Conservation (phyloP, 2,329 filamentous ascomycete species). For the Penicillium brevicompactum region DNA sequence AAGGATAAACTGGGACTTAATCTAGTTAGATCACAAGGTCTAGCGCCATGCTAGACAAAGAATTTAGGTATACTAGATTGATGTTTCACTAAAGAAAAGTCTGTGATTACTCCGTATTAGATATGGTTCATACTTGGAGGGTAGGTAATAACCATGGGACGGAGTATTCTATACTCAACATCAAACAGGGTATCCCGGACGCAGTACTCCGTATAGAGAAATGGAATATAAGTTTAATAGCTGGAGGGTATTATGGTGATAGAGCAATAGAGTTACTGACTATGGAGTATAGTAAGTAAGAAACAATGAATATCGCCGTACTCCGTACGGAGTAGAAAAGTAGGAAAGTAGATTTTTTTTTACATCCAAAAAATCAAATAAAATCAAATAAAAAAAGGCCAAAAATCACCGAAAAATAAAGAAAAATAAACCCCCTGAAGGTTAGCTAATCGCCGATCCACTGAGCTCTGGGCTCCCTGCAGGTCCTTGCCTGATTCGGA, state of each 20-base stretch:
- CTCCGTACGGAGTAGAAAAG: no score
- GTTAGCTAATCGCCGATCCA: slow-evolving; percentile 23
- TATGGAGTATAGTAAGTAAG: no score
- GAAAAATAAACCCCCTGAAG: slow-evolving; percentile 17
- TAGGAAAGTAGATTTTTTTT: no score
- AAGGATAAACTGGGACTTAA: neutral
- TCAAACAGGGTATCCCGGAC: neutral
- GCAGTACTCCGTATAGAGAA: no score
- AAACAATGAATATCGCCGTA: neutral
- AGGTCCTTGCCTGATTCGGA: slow-evolving; percentile 26
- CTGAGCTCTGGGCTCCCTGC: slow-evolving; percentile 27
- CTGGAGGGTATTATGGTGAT: no score
- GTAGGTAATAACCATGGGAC: neutral
- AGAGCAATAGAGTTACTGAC: no score
- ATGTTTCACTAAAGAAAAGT: neutral
- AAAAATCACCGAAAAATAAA: neutral
- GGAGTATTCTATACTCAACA: neutral
- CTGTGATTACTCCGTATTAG: no score
- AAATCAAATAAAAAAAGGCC: neutral
- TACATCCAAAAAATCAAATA: neutral
- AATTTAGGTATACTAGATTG: neutral
- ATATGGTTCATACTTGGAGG: neutral
- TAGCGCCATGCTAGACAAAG: slow-evolving; percentile 12
- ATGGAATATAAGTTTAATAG: neutral
- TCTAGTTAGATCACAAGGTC: neutral